Evolutionary conservation across 2,329 filamentous ascomycete species (phyloP).

Genomic region (Aspergillus spinulosporus): DNA sequence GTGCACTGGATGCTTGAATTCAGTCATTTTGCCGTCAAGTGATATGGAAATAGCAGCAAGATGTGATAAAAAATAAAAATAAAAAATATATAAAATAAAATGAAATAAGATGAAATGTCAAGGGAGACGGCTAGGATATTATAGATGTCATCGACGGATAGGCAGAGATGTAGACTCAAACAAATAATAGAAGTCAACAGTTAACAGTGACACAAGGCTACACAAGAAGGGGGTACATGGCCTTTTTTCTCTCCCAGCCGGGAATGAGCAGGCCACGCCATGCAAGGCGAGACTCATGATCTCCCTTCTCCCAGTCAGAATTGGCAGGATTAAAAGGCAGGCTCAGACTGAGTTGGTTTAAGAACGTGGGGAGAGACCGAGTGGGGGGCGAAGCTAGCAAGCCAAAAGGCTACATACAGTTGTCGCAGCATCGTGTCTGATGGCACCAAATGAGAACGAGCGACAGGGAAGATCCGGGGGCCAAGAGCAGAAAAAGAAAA

Average conservation of each 20-base stretch:
- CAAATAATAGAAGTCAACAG: background rate
- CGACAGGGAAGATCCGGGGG: background rate
- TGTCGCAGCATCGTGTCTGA: slow-evolving; percentile 1
- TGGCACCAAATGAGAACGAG: slow-evolving; percentile 1
- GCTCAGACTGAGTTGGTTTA: slow-evolving; percentile 2
- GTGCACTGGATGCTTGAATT: slow-evolving; percentile 26
- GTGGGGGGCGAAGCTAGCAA: slow-evolving; percentile 15
- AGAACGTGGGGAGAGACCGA: slow-evolving; percentile 20
- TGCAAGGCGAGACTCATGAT: slow-evolving; percentile 2
- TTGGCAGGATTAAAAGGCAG: slow-evolving; percentile 11
- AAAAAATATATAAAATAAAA: background rate
- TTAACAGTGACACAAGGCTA: slow-evolving; percentile 18
- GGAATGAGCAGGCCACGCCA: slow-evolving; percentile 9
- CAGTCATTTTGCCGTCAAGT: slow-evolving; percentile 22
- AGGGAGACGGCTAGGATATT: background rate
- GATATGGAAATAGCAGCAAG: background rate
- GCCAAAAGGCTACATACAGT: slow-evolving; percentile 11
- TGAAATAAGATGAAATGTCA: background rate
- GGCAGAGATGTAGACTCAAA: background rate
- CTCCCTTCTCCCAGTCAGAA: slow-evolving; percentile 3
- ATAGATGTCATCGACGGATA: slow-evolving; percentile 2
- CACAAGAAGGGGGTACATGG: slow-evolving; percentile 11
- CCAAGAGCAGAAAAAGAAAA: slow-evolving; percentile 9
- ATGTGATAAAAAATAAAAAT: no score
- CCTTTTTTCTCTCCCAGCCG: slow-evolving; percentile 9